Percentiles rank a stretch among this genome's conserved stretches.
phyloP scores from a whole-genome alignment of 768 basidiomycete genomes.

The Filobasidium wieringae region DNA sequence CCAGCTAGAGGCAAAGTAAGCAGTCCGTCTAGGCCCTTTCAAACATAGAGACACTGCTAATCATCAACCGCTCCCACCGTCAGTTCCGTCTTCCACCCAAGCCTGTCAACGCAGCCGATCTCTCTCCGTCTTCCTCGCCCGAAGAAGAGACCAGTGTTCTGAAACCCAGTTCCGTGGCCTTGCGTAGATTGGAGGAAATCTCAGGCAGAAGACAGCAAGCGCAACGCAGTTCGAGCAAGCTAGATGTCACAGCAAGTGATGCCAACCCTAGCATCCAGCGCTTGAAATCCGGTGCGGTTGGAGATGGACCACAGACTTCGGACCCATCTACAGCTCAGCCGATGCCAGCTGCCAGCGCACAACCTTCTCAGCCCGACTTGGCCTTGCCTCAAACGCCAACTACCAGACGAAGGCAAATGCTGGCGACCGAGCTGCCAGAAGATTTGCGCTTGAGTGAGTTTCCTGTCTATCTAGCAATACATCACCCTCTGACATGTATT shows the following conservation, averaged over 20 bases:
- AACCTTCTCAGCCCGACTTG: neutral
- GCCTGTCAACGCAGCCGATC: constrained; percentile 7
- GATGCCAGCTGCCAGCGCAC: neutral
- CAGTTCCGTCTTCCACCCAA: constrained; percentile 15
- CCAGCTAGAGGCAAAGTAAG: constrained; percentile 10
- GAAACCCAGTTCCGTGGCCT: constrained; percentile 10
- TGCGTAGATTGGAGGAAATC: constrained; percentile 15
- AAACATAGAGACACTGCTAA: too few species aligned
- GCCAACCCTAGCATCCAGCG: neutral
- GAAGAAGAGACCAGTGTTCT: constrained; percentile 3
- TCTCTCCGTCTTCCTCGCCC: constrained; percentile 17
- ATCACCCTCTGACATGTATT: neutral
- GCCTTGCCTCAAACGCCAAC: constrained; percentile 65
- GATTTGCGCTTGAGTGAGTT: constrained; percentile 52
- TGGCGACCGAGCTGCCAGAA: constrained; percentile 73
- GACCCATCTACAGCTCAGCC: neutral
- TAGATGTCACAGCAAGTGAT: neutral
- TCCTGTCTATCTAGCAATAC: neutral
- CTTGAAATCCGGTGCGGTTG: neutral
- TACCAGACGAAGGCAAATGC: constrained; percentile 72
- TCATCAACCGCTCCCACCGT: neutral
- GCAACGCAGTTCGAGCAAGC: neutral
- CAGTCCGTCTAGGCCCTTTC: neutral
- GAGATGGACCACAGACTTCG: neutral
- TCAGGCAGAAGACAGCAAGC: neutral